Percentiles rank a stretch among this genome's conserved stretches.
These are phyloP conservation scores for Phytopythium ostracodes DNA, from an alignment of 352 stramenopile species.

Conservation along the genomic window DNA sequence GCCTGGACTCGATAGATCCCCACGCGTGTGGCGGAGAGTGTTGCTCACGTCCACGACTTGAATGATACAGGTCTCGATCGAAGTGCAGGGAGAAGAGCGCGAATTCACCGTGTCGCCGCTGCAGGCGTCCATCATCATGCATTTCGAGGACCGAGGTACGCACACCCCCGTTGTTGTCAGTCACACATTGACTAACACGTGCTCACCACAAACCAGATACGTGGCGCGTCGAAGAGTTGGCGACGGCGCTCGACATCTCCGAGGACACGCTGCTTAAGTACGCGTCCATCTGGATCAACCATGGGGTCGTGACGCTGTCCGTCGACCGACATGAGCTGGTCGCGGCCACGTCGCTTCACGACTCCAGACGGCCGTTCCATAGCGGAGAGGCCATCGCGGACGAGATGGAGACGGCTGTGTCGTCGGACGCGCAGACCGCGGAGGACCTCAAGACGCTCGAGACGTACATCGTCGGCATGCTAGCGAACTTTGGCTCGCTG, in stretches of 20 bases:
- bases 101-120: slow-evolving; percentile 91
- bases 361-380: slow-evolving; percentile 20
- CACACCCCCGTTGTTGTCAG: neutral
- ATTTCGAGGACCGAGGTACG: slow-evolving; percentile 92
- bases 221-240: slow-evolving; percentile 62
- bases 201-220: slow-evolving; percentile 16
- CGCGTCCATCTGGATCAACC: slow-evolving; percentile 65
- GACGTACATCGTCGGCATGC: slow-evolving; percentile 95
- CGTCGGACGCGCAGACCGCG: slow-evolving; percentile 85
- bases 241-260: slow-evolving; percentile 52
- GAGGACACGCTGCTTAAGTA: slow-evolving; percentile 59
- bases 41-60: neutral
- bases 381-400: slow-evolving; percentile 38
- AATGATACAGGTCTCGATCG: slow-evolving; percentile 51
- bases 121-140: slow-evolving; percentile 92
- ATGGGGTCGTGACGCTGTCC: slow-evolving; percentile 52
- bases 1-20: neutral
- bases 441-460: slow-evolving; percentile 92
- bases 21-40: slow-evolving; percentile 12
- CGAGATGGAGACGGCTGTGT: slow-evolving; percentile 82
- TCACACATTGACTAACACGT: neutral
- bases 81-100: slow-evolving; percentile 77
- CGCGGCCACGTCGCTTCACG: slow-evolving; percentile 39
- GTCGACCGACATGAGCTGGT: slow-evolving; percentile 38
- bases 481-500: slow-evolving; percentile 92